Base-by-base conservation (phyloP, 2,329 filamentous ascomycete species). In the Septoria petroselini region DNA sequence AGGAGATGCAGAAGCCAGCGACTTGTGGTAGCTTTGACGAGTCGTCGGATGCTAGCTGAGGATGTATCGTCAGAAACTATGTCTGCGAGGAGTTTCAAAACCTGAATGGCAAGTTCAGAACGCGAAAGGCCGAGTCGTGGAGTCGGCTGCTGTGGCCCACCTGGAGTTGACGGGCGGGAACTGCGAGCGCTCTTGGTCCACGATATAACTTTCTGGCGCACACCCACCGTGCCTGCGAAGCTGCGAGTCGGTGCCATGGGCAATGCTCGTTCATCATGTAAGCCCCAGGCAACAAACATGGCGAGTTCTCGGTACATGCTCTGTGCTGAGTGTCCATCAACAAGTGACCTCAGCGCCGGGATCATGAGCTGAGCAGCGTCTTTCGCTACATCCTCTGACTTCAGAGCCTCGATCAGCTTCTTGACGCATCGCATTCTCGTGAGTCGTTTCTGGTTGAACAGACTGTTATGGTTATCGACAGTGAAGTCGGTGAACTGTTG, bases 371-470 rank as follows among this genome's bases (percentile, higher is more conserved):
- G 81, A 44, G 95, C 76, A 0, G 88, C 82, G 23, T 88, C 83
- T 46, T 81, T 75, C 0, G 82, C 81, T 30, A 96, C 82, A 0
- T 81, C 78, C 61, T 96, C 91, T 2, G 84, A 85, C 67, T 97
- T 98, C 56, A 97, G 75, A 8, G 89, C 89, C 67, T 97, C 91
- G 1, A 97, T 77, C 7, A 97, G 76, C 61, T 88, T 84, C 68
- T 95, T 96, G 34, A 94, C 86, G 50, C 95, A 91, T 46, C 91
- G 83, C 87, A 98, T 98, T 60, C 91, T 81, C 52, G 87, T 82
- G 53, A 98, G 73, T 39, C 93, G 82, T 64, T 88, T 86, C 44
- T 86, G 84, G 67, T 98, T 98, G 71, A 97, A 97, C 52, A 88
- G 84, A 65, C 90, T 88, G 63, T 94, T 86, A 65, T 93, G 91